Evolutionary conservation across 1,284 basidiomycete genomes (phyloP), one percentile per base, ranked within the genome.

Genomic region (Cutaneotrichosporon sp.): DNA sequence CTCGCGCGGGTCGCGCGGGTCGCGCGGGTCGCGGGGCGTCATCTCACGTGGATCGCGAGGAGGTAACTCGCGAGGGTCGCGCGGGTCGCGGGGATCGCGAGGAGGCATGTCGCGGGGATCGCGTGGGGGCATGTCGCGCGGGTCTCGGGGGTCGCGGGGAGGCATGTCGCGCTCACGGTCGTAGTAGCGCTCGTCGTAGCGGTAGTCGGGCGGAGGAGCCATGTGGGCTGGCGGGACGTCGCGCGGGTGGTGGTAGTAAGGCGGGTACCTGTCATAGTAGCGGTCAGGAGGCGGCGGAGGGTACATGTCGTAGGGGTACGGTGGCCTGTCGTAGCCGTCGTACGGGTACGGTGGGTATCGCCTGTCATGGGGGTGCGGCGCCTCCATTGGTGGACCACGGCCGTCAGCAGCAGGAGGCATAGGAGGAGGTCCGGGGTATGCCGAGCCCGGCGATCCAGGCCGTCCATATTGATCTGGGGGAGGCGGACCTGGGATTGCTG

Each of bases 281-380:
- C 44, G 44, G 23, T 54, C 52, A 9, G 30, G 47, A 8, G 41
- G 48, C 22, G 54, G 54, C 26, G 26, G 26, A 7, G 46, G 43
- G 43, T 54, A 51, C 43, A 49, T 42, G 34, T 58, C 56, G 45
- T 58, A 52, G 8, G 46, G 52, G 47, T 49, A 52, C 9, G 51
- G 54, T 3, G 51, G 61, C 3, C 44, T 46, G 14, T 51, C 48
- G 37, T 44, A 40, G 14, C 47, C n/a, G 40, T 56, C 38, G 45
- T 61, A 63, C 10, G 56, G 56, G 35, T 55, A 55, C 10, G 50
- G 46, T 8, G 56, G 45, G 20, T 58, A 54, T 7, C 56, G 46
- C 13, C 49, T 26, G 26, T 59, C 57, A 20, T 21, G 36, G 34
- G 40, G 33, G 9, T 22, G 38, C 5, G 30, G 30, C 10, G 47